Conservation (phyloP, 768 basidiomycete species). For the Lyophyllum atratum region DNA sequence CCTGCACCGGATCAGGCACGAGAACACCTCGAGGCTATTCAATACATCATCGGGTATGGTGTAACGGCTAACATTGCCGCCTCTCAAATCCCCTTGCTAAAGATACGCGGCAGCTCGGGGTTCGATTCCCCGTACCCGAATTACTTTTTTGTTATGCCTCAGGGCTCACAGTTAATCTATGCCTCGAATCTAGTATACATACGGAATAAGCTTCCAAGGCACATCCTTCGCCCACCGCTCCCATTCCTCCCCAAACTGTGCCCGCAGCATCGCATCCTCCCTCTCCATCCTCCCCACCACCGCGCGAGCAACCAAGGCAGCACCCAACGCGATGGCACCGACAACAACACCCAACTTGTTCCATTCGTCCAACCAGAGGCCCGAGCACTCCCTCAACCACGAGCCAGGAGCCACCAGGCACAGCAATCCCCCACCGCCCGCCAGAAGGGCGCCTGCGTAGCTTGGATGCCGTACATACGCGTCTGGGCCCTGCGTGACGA, state of each 20-base stretch:
- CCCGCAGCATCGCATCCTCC: slow-evolving; percentile 30
- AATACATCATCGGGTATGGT: slow-evolving; percentile 51
- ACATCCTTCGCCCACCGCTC: slow-evolving; percentile 27
- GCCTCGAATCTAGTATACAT: slow-evolving; percentile 5
- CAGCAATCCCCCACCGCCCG: slow-evolving; percentile 30
- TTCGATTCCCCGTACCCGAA: slow-evolving; percentile 60
- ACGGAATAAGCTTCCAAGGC: slow-evolving; percentile 28
- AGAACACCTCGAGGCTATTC: no score
- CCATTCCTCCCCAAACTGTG: slow-evolving; percentile 34
- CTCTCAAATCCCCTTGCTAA: slow-evolving; percentile 33
- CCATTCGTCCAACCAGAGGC: slow-evolving; percentile 22
- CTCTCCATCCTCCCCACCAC: slow-evolving; percentile 21
- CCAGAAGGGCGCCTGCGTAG: slow-evolving; percentile 25
- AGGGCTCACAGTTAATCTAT: background rate
- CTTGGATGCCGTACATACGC: slow-evolving; percentile 33
- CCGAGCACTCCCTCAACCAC: slow-evolving; percentile 27
- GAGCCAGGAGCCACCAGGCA: slow-evolving; percentile 33
- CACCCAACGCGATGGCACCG: slow-evolving; percentile 2
- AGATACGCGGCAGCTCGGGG: slow-evolving; percentile 52
- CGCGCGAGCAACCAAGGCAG: slow-evolving; percentile 10
- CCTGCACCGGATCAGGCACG: no score
- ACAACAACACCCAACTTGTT: slow-evolving; percentile 16
- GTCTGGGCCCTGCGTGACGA: slow-evolving; percentile 34
- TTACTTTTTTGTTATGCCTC: background rate
- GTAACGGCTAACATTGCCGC: slow-evolving; percentile 64